phyloP scores from a whole-genome alignment of 2,329 filamentous ascomycete genomes.

The Claviceps digitariae region DNA sequence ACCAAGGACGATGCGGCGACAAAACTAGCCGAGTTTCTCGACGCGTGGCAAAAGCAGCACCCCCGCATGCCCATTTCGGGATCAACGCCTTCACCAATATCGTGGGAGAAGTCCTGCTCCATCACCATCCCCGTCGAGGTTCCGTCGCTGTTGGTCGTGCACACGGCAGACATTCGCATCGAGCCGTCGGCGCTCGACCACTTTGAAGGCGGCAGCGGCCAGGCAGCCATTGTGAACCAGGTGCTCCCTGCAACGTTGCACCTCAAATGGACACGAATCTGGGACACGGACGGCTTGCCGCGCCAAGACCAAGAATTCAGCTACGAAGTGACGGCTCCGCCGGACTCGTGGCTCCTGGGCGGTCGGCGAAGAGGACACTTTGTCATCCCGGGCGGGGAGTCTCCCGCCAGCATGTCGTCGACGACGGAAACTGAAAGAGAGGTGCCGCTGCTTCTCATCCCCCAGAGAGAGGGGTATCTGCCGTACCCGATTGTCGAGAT shows the following conservation, averaged over 20 bases:
- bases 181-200: conserved; percentile 21
- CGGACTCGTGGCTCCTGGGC: conserved; percentile 73
- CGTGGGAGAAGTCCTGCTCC: conserved; percentile 32
- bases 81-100: background rate
- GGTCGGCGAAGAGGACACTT: conserved; percentile 73
- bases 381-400: conserved; percentile 32
- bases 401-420: conserved; percentile 29
- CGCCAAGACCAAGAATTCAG: conserved; percentile 55
- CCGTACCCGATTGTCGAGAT: conserved; percentile 70
- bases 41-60: conserved; percentile 19
- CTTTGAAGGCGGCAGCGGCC: conserved; percentile 20
- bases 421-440: conserved; percentile 38
- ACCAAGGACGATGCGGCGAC: conserved; percentile 19
- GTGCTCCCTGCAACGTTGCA: conserved; percentile 49
- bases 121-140: conserved; percentile 87
- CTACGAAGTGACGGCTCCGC: conserved; percentile 64
- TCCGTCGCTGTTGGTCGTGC: conserved; percentile 67
- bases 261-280: conserved; percentile 48
- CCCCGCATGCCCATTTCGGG: conserved; percentile 14
- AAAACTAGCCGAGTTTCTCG: conserved; percentile 16
- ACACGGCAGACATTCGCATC: conserved; percentile 59
- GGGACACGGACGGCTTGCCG: conserved; percentile 36
- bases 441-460: conserved; percentile 64
- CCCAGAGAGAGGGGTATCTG: conserved; percentile 65
- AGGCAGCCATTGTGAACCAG: conserved; percentile 46